Base-by-base conservation (phyloP, 2,329 filamentous ascomycete genomes). In the Cercospora sp. region DNA sequence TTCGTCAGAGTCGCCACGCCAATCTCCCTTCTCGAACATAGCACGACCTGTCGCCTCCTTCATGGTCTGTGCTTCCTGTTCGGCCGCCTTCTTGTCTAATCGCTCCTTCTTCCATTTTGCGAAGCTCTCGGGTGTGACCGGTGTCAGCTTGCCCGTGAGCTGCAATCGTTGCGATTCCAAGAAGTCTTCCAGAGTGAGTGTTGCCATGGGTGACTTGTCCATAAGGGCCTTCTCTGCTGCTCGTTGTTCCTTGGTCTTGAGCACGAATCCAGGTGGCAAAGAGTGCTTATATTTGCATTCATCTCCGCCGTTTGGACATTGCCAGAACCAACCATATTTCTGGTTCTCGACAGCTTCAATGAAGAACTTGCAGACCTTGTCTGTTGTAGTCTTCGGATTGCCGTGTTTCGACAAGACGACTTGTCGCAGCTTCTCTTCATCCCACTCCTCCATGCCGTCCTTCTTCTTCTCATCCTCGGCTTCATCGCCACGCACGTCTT, bases 241-340 rank as follows among this genome's bases (percentile, higher is more conserved):
- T 74, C 93, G 88, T 80, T 99, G 95, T 79, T 98, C 96, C 81
- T 96, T 97, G 18, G 95, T 99, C 85, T 99, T 99, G 70, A 99
- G 87, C 53, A 99, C 85, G 83, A 98, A 99, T 67, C 95, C 95
- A 77, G 94, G 91, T 75, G 96, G 95, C 75, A 99, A 86, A 76
- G 91, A 93, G 81, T 99, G 95, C 82, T 91, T 94, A 80, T 99
- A 99, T 90, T 95, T 98, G 91, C 95, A 99, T 81, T 97, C 92
- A 79, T 99, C 91, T 71, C 92, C 94, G 72, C 93, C 94, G 77
- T 98, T 98, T 58, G 95, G 95, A 86, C 95, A 99, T 68, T 89
- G 86, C 95, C 95, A 99, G 83, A 99, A 98, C 95, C 95, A 99
- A 70, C 95, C 95, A 77, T 99, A 99, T 82, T 98, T 99, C 76